These are phyloP conservation scores for Fusarium buxicola DNA, from an alignment of 2,329 filamentous ascomycete genomes.

Conservation along the genomic window DNA sequence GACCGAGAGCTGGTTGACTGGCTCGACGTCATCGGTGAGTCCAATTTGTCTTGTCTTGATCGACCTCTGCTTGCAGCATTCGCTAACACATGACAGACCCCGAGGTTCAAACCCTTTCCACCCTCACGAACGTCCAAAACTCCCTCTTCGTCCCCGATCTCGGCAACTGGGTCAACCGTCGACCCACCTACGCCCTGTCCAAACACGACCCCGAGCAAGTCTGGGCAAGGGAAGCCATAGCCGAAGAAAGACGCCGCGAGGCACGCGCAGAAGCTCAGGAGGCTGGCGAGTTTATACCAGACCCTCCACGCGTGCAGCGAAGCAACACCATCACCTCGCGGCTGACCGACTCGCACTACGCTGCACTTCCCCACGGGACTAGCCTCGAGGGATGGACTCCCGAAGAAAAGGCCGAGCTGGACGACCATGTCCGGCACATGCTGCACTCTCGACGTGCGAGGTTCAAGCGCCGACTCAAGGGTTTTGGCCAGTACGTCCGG, in stretches of 20 bases:
- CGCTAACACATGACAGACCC: slow-evolving; percentile 67
- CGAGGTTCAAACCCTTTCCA: slow-evolving; percentile 84
- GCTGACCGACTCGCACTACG: slow-evolving; percentile 78
- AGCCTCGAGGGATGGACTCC: slow-evolving; percentile 79
- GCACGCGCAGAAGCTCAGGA: slow-evolving; percentile 13
- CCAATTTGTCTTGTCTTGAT: too few relatives aligned
- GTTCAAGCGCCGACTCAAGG: slow-evolving; percentile 82
- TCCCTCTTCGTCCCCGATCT: slow-evolving; percentile 87
- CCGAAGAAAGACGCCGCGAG: slow-evolving; percentile 34
- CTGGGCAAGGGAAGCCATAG: slow-evolving; percentile 40
- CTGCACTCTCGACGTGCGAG: slow-evolving; percentile 82
- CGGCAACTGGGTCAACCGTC: slow-evolving; percentile 79
- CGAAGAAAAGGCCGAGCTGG: slow-evolving; percentile 79
- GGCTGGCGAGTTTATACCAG: slow-evolving; percentile 11
- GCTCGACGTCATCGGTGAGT: slow-evolving; percentile 55
- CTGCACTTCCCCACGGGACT: slow-evolving; percentile 80
- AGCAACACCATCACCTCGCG: slow-evolving; percentile 73
- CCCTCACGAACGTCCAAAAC: slow-evolving; percentile 90
- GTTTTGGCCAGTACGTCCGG: slow-evolving; percentile 82
- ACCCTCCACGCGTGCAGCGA: slow-evolving; percentile 50
- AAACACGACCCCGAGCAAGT: slow-evolving; percentile 52
- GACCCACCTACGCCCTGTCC: slow-evolving; percentile 81
- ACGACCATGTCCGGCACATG: slow-evolving; percentile 90
- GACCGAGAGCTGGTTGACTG: slow-evolving; percentile 55
- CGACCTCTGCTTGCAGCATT: not conserved